Evolutionary conservation across 139 green algal species (phyloP).

Genomic region (Chlorella sp.): DNA sequence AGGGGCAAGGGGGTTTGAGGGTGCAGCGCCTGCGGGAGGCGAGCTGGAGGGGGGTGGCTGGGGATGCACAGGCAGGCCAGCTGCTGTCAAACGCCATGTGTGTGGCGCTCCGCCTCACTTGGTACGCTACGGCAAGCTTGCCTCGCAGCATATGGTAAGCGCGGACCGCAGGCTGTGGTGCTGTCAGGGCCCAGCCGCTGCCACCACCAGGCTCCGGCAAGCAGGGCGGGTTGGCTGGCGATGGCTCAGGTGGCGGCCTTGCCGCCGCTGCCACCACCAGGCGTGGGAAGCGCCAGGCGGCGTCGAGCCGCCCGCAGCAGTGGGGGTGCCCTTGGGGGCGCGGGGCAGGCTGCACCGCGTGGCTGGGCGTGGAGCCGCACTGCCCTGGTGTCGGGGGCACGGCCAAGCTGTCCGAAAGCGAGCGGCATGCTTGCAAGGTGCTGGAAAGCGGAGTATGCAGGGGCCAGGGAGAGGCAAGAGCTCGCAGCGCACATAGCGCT

Average conservation of each 20-base stretch:
- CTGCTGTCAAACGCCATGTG: not conserved
- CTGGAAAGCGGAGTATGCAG: not conserved
- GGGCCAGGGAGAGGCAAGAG: too few species aligned
- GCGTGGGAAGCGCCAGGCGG: not conserved
- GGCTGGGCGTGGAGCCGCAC: not conserved
- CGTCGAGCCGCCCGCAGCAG: not conserved
- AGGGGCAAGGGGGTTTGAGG: too few species aligned
- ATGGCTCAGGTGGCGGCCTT: not conserved
- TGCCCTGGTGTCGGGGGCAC: not conserved
- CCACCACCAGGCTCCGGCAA: not conserved
- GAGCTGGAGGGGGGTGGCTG: not conserved
- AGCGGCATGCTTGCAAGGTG: not conserved
- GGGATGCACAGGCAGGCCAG: not conserved
- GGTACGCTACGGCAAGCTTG: not conserved
- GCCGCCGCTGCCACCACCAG: not conserved
- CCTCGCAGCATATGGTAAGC: not conserved
- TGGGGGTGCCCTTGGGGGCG: not conserved
- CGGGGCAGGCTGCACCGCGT: not conserved
- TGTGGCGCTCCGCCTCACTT: not conserved
- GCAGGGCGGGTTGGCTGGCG: not conserved
- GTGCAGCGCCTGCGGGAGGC: not conserved
- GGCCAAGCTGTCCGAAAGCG: not conserved
- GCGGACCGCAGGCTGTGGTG: not conserved
- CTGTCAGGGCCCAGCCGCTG: not conserved
- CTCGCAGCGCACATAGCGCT: too few species aligned